A percentile compares a stretch with the other conserved stretches of the same genome.
Conservation (phyloP, 1,284 basidiomycete species). For the Rhizoctonia solani region DNA sequence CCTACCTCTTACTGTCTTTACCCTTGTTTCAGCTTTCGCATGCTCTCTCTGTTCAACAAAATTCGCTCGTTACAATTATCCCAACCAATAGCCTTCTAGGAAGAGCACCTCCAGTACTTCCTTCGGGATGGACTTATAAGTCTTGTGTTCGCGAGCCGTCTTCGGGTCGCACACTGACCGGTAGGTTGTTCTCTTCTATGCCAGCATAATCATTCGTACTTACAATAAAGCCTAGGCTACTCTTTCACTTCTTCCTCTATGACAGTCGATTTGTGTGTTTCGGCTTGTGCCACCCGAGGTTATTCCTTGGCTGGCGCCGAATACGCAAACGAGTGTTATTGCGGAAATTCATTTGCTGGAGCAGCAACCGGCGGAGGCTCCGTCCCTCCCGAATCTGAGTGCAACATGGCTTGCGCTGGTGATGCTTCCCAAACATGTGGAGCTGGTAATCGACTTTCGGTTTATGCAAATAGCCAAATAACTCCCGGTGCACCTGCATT, state of each 20-base stretch:
- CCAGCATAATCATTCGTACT: background rate
- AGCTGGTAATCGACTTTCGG: conserved; percentile 11
- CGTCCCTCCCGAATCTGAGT: conserved; percentile 25
- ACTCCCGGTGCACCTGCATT: background rate
- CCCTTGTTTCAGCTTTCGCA: background rate
- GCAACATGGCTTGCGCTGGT: conserved; percentile 36
- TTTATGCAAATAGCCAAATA: conserved; percentile 6
- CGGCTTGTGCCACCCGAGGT: conserved; percentile 27
- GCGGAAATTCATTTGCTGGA: conserved; percentile 36
- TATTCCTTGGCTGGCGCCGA: conserved; percentile 37
- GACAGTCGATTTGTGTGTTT: conserved; percentile 30
- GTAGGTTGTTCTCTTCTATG: background rate
- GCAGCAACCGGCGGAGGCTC: conserved; percentile 1
- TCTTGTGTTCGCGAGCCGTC: conserved; percentile 33
- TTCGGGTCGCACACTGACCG: conserved; percentile 21
- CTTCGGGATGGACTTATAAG: conserved; percentile 35
- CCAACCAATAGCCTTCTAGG: background rate
- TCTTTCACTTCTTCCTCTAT: conserved; percentile 26
- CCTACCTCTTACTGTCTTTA: background rate
- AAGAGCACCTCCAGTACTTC: conserved; percentile 11
- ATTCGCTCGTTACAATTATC: background rate
- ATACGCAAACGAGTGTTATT: conserved; percentile 42
- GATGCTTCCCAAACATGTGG: conserved; percentile 36
- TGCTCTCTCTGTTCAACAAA: background rate
- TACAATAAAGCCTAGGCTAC: conserved; percentile 4